These are phyloP conservation scores for Neurospora sublineolata DNA, from an alignment of 495 filamentous ascomycete genomes.

Conservation along the genomic window DNA sequence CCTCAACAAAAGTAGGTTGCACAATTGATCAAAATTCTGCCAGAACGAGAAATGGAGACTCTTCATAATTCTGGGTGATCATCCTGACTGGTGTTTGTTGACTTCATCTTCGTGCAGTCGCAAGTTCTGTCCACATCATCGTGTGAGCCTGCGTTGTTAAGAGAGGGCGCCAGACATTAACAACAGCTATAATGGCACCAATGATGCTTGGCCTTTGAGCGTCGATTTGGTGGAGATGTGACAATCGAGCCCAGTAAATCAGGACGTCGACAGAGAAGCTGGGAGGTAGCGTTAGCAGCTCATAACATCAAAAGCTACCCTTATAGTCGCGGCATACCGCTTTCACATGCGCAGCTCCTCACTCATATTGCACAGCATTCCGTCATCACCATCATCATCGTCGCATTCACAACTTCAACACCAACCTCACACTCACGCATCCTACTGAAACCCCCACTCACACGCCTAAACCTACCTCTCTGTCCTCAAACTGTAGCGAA, in stretches of 20 bases:
- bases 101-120: neutral
- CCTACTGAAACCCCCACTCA: neutral
- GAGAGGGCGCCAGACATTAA: neutral
- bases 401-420: neutral
- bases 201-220: neutral
- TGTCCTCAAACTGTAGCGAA: neutral
- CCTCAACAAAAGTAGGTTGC: neutral
- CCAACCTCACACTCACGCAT: neutral
- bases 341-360: neutral
- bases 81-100: no score
- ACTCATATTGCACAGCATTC: neutral
- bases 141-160: no score
- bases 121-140: neutral
- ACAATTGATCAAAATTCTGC: neutral
- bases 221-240: neutral
- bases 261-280: neutral
- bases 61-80: neutral
- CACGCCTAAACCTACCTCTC: neutral
- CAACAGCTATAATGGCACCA: neutral
- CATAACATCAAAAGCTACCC: neutral
- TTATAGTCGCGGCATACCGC: neutral
- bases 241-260: neutral
- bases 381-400: neutral
- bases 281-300: neutral
- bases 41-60: neutral